Base-by-base conservation (phyloP, 345 rosid genomes). In the Eucalyptus cloeziana region DNA sequence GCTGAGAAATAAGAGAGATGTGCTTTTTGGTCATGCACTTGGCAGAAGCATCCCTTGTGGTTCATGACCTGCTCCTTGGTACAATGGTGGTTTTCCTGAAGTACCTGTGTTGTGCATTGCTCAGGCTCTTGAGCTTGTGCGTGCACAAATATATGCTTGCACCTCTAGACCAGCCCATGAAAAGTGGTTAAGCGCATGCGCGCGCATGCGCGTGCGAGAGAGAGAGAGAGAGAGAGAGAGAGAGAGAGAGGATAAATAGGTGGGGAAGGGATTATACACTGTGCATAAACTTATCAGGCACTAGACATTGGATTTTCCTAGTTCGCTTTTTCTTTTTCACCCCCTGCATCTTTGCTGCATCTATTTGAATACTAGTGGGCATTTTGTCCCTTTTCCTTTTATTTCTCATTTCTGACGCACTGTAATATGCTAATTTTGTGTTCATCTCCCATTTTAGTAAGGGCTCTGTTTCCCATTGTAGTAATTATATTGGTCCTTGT, bases 131-230 rank as follows among this genome's bases (percentile, higher is more conserved):
- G 81, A 69, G 81, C 81, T 33, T 33, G 81, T 69, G 40, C 44
- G 33, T 69, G 44, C 81, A 33, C 44, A 33, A 33, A 22, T 69
- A 8, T 69, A 69, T 69, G 43, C 44, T 69, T 33, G 81, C 81
- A 33, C 81, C 80, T 69, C 40, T 17, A 69, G 44, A 33, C 44
- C 44, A 69, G 81, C 44, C 22, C 25, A 17, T 69, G 81, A 69
- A 69, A 44, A 33, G 76, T n/a, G 40, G 40, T 64, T 64, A 30
- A n/a, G 76, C 4, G 56, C 4, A 8, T 3, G 21, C 2, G 56
- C 2, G 1, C 10, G 2, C 1, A 4, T 0, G 47, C 7, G 58
- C 7, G 62, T 24, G 62, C 3, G 64, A 58, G 76, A 49, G 50
- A 17, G 56, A 51, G 22, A 7, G 56, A 17, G 54, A 50, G 21